Evolutionary conservation across 257 asterid species (phyloP).

Genomic region (Solanum ossicruentum): DNA sequence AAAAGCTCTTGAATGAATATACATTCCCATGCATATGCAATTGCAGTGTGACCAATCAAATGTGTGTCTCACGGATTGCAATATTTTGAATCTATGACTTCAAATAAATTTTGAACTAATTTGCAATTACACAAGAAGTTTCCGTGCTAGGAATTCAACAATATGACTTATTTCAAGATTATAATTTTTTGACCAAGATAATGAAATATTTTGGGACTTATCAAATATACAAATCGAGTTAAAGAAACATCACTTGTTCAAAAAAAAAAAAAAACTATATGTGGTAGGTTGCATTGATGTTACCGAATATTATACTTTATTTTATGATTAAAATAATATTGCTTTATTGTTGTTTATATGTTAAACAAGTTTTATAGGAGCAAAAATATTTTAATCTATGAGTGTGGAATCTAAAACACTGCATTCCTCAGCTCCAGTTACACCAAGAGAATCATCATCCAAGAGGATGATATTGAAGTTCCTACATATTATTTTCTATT

Average conservation of each 20-base stretch:
- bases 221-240: background rate
- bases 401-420: too few species aligned
- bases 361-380: too few species aligned
- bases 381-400: too few species aligned
- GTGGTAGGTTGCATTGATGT: background rate
- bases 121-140: background rate
- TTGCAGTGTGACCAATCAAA: background rate
- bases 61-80: background rate
- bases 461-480: too few species aligned
- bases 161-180: background rate
- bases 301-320: background rate
- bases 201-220: too few species aligned
- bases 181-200: background rate
- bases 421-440: too few species aligned
- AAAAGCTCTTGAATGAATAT: background rate
- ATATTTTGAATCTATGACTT: background rate
- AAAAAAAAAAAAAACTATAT: too few species aligned
- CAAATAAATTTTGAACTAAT: background rate
- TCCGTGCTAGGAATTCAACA: background rate
- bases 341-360: background rate
- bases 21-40: background rate
- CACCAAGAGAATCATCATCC: too few species aligned
- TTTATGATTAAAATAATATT: background rate
- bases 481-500: too few species aligned
- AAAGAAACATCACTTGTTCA: too few species aligned